Conservation (phyloP, 1,284 basidiomycete species). For the Mycena citricolor region DNA sequence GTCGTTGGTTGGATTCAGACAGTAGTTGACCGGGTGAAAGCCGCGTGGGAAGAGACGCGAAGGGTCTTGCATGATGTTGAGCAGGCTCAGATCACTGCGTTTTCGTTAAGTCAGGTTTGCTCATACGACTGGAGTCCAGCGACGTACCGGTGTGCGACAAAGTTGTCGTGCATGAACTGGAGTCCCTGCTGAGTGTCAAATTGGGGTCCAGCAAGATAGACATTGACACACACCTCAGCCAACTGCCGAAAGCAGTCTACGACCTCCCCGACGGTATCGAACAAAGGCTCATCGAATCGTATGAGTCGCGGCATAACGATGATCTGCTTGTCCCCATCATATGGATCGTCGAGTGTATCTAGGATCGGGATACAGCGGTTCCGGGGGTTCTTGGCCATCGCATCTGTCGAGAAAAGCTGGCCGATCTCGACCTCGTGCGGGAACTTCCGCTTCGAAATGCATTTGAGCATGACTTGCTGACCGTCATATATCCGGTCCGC, state of each 20-base stretch:
- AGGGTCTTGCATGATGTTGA: conserved; percentile 1
- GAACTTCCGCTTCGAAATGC: conserved; percentile 6
- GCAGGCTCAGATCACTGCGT: not conserved
- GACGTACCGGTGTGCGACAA: not conserved
- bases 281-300: conserved; percentile 26
- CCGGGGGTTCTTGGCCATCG: conserved; percentile 18
- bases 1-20: conserved; percentile 8
- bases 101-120: not conserved
- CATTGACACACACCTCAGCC: conserved; percentile 50
- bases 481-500: conserved; percentile 26
- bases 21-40: conserved; percentile 7
- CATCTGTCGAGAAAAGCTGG: conserved; percentile 20
- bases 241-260: conserved; percentile 28
- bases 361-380: conserved; percentile 32
- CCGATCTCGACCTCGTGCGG: conserved; percentile 25
- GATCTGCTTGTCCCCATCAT: conserved; percentile 24
- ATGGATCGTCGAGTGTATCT: conserved; percentile 27
- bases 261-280: conserved; percentile 30
- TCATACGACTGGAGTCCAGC: too few relatives aligned
- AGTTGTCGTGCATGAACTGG: not conserved
- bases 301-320: conserved; percentile 36
- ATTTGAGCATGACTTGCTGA: conserved; percentile 23
- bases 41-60: not conserved
- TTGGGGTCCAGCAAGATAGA: conserved; percentile 36
- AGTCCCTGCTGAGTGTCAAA: not conserved